Evolutionary conservation across 495 filamentous ascomycete species (phyloP).

Genomic region (Annulohypoxylon moriforme): DNA sequence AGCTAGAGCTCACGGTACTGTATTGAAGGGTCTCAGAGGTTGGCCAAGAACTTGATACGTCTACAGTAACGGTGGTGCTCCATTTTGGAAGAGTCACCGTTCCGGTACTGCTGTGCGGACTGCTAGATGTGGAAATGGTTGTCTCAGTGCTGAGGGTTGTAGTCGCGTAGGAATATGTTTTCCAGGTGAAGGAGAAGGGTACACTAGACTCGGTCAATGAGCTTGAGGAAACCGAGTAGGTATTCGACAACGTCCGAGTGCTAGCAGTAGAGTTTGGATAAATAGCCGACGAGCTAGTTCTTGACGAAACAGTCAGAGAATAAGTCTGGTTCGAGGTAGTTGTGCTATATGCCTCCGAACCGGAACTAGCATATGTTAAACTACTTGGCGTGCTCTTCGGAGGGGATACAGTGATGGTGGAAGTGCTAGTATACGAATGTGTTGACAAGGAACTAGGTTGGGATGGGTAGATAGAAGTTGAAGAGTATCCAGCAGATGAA

Average conservation of each 20-base stretch:
- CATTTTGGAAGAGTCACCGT: constrained; percentile 11
- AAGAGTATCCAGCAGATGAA: constrained; percentile 3
- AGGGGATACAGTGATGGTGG: constrained; percentile 26
- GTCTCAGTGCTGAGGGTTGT: not conserved
- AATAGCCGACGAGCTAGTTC: constrained; percentile 3
- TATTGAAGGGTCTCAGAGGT: not conserved
- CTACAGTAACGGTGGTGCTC: constrained; percentile 24
- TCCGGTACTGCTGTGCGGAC: constrained; percentile 7
- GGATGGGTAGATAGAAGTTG: not conserved
- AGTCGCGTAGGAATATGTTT: not conserved
- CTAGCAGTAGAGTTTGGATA: constrained; percentile 25
- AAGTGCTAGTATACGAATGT: not conserved
- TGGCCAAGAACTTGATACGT: constrained; percentile 2
- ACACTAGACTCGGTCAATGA: constrained; percentile 1
- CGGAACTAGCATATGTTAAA: constrained; percentile 18
- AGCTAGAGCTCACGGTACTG: constrained; percentile 1
- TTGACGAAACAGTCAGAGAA: not conserved
- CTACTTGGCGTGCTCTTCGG: constrained; percentile 21
- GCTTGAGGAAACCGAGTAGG: constrained; percentile 22
- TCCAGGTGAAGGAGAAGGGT: not conserved
- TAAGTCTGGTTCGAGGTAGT: not conserved
- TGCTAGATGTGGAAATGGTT: constrained; percentile 8
- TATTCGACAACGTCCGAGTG: constrained; percentile 38
- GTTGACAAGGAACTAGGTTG: constrained; percentile 4
- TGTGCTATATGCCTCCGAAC: constrained; percentile 17